Conservation (phyloP, 257 asterid species). For the Ajuga chamaepitys region DNA sequence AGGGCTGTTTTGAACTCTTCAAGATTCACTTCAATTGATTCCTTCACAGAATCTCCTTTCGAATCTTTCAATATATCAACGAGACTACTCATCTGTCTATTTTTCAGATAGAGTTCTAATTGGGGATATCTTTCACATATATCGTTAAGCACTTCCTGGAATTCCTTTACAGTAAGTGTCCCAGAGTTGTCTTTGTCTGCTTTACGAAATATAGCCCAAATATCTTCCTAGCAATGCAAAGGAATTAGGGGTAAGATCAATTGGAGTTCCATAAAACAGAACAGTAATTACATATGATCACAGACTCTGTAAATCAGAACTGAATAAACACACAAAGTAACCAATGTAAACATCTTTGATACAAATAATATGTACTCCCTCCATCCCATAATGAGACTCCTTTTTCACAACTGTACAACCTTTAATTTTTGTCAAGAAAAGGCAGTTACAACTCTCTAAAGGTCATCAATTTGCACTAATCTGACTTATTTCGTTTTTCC, state of each 20-base stretch:
- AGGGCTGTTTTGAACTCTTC: conserved; percentile 83
- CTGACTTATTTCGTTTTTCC: no score
- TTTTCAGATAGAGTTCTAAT: conserved; percentile 66
- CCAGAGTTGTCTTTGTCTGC: conserved; percentile 94
- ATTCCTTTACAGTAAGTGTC: conserved; percentile 80
- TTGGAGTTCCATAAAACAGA: conserved; percentile 3
- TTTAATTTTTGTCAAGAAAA: no score
- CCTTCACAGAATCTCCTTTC: conserved; percentile 47
- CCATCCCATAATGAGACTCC: no score
- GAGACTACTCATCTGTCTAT: conserved; percentile 45
- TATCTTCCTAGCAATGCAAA: conserved; percentile 54
- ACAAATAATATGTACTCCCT: neutral
- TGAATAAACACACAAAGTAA: neutral
- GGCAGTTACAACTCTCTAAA: no score
- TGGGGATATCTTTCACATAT: conserved; percentile 93
- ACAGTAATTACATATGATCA: neutral
- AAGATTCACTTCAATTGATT: conserved; percentile 66
- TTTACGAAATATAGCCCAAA: conserved; percentile 70
- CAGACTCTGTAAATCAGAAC: neutral
- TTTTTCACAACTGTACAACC: no score
- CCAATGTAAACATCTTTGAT: neutral
- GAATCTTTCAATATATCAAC: conserved; percentile 64
- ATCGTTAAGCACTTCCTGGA: conserved; percentile 75
- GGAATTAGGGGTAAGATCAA: neutral
- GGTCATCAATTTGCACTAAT: no score